These are phyloP conservation scores for Alternaria viburni DNA, from an alignment of 2,329 filamentous ascomycete species.

Conservation along the genomic window DNA sequence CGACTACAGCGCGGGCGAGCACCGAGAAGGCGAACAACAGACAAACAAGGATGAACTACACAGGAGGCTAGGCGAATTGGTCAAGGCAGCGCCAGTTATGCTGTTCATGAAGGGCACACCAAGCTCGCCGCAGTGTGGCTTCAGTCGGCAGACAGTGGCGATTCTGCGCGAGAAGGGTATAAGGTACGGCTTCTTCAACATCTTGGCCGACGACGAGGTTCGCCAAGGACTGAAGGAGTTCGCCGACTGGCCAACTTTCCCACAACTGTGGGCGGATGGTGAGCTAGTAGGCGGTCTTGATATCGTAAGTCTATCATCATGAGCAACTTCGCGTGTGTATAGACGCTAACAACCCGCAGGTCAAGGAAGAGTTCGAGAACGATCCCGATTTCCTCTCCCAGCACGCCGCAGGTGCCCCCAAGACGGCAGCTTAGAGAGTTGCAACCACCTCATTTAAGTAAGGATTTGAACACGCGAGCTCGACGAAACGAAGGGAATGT, in stretches of 20 bases:
- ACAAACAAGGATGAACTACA: conserved; percentile 81
- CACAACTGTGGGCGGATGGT: conserved; percentile 89
- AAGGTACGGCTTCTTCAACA: conserved; percentile 99
- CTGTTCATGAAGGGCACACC: conserved; percentile 99
- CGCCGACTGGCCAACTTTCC: conserved; percentile 98
- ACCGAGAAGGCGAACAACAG: conserved; percentile 31
- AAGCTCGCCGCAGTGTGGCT: conserved; percentile 85
- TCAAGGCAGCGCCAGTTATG: conserved; percentile 97
- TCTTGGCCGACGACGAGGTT: conserved; percentile 95
- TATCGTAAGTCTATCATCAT: conserved; percentile 71
- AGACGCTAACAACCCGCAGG: conserved; percentile 58
- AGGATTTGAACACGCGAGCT: neutral
- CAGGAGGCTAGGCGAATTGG: conserved; percentile 79
- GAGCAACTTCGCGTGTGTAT: neutral
- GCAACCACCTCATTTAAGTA: neutral
- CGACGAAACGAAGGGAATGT: neutral
- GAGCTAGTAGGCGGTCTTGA: conserved; percentile 93
- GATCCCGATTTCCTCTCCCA: conserved; percentile 82
- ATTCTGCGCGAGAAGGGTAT: conserved; percentile 88
- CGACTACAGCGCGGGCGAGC: conserved; percentile 51
- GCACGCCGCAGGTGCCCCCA: conserved; percentile 59
- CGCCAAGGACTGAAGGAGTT: conserved; percentile 95
- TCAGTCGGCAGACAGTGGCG: conserved; percentile 86
- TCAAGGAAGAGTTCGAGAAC: conserved; percentile 90
- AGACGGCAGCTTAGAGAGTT: conserved; percentile 3